phyloP scores from a whole-genome alignment of 2,329 filamentous ascomycete species.

The Chrysoporthe puriensis region DNA sequence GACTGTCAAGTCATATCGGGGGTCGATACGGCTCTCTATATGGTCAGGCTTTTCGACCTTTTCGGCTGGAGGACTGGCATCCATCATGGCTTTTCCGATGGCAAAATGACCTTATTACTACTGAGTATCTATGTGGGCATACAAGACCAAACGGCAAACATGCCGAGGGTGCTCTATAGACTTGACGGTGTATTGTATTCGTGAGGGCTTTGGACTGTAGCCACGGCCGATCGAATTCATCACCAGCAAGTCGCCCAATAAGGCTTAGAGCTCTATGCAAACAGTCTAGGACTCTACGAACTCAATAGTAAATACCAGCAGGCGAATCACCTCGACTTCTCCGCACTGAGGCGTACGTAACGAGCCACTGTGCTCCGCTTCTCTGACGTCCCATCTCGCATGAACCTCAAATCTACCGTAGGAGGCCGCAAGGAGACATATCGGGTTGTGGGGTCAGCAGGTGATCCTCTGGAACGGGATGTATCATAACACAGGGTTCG shows the following conservation, averaged over 20 bases:
- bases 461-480: not conserved
- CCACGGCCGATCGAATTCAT: not conserved
- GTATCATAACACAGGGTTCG: not conserved
- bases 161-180: not conserved
- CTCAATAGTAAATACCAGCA: not conserved
- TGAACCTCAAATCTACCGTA: not conserved
- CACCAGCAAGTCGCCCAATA: not conserved
- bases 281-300: not conserved
- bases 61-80: not conserved
- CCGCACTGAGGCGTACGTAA: not conserved
- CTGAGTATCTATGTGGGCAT: not conserved
- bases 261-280: too few relatives aligned
- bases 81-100: not conserved
- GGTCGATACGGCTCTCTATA: slow-evolving; percentile 8
- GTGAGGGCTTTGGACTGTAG: not conserved
- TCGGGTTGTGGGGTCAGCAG: not conserved
- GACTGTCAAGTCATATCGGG: not conserved
- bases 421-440: not conserved
- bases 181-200: not conserved
- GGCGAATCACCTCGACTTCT: not conserved
- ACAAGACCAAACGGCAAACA: not conserved
- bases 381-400: not conserved
- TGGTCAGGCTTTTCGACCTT: not conserved
- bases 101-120: not conserved
- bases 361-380: not conserved